Conservation (phyloP, 2,329 filamentous ascomycete genomes). For the Pseudohalonectria lignicola region DNA sequence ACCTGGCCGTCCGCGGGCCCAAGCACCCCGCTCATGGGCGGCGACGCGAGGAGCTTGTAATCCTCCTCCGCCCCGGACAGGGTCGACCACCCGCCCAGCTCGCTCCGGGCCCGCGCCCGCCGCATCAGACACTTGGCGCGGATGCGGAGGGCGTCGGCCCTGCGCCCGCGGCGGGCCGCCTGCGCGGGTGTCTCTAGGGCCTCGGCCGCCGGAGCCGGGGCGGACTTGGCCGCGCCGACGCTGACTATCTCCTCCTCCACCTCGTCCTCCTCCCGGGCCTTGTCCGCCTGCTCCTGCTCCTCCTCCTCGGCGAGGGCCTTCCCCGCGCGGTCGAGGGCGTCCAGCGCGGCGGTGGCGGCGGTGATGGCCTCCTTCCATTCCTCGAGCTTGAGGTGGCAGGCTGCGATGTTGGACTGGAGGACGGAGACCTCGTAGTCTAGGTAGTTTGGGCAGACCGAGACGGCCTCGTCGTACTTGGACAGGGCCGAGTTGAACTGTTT, state of each 20-base stretch:
- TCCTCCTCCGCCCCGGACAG: conserved; percentile 70
- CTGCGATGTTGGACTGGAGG: conserved; percentile 77
- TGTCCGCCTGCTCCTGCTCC: conserved; percentile 25
- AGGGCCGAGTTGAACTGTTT: conserved; percentile 69
- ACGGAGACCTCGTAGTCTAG: conserved; percentile 83
- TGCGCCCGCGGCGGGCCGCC: conserved; percentile 22
- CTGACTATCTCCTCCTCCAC: conserved; percentile 50
- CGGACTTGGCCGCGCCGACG: conserved; percentile 41
- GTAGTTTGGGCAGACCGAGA: conserved; percentile 70
- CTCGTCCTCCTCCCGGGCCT: conserved; percentile 29
- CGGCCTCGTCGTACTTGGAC: conserved; percentile 69
- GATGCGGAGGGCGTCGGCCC: conserved; percentile 62
- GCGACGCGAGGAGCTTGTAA: conserved; percentile 53
- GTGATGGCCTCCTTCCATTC: conserved; percentile 79
- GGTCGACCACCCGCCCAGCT: conserved; percentile 67
- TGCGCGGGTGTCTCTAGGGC: conserved; percentile 16
- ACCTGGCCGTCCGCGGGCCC: conserved; percentile 54
- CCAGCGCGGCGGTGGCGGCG: conserved; percentile 60
- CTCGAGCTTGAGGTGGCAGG: conserved; percentile 73
- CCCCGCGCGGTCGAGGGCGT: conserved; percentile 56
- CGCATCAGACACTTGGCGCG: conserved; percentile 75
- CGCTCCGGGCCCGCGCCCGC: conserved; percentile 60
- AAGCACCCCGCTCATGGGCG: conserved; percentile 40
- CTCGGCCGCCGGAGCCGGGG: conserved; percentile 18
- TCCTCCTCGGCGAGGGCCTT: conserved; percentile 20